These are phyloP conservation scores for Monilinia fructigena DNA, from an alignment of 2,329 filamentous ascomycete species.

Conservation along the genomic window DNA sequence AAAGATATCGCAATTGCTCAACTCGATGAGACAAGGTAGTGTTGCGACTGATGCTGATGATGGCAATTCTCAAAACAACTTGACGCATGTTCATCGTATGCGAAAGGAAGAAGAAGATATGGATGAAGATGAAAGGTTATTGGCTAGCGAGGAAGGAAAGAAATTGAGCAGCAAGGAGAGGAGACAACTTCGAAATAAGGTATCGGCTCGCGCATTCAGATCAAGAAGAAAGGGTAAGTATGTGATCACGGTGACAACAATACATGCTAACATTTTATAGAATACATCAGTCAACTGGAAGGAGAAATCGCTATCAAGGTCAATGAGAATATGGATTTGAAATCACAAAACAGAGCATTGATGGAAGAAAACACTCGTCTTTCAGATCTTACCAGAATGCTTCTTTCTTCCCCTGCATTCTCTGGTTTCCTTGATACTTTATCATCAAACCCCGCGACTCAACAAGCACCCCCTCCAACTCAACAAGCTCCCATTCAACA, in stretches of 20 bases:
- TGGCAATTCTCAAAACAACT: conserved; percentile 42
- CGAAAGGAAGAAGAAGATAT: conserved; percentile 98
- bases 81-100: conserved; percentile 68
- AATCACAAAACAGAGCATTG: conserved; percentile 76
- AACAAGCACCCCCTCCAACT: conserved; percentile 41
- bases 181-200: conserved; percentile 96
- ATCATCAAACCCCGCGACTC: conserved; percentile 55
- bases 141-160: conserved; percentile 98
- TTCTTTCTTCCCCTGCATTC: conserved; percentile 78
- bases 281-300: conserved; percentile 96
- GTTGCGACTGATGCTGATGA: conserved; percentile 55
- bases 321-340: conserved; percentile 78
- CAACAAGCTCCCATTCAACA: conserved; percentile 28
- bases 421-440: conserved; percentile 74
- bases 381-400: conserved; percentile 75
- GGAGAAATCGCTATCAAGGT: conserved; percentile 80
- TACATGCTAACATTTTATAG: conserved; percentile 58
- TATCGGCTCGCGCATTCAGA: conserved; percentile 94
- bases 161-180: conserved; percentile 98
- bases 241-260: neutral
- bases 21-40: conserved; percentile 77
- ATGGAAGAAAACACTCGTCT: conserved; percentile 82
- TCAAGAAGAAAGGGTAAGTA: conserved; percentile 93
- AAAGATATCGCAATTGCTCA: conserved; percentile 88
- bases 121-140: conserved; percentile 92